Base-by-base conservation (phyloP, 2,329 filamentous ascomycete species). In the Phaeosphaeriaceae sp. region DNA sequence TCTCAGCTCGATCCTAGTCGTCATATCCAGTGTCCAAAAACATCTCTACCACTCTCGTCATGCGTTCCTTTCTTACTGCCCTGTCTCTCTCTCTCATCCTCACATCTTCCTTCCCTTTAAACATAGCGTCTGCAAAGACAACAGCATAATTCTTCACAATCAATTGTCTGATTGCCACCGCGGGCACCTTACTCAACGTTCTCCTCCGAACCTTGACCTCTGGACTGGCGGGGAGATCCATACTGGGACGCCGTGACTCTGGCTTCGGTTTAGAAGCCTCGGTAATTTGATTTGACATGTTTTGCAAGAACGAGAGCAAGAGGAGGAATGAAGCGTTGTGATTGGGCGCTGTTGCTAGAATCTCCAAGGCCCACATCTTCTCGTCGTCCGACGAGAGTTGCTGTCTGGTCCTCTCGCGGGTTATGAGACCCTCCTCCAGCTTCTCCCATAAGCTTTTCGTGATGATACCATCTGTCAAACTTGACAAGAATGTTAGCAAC, bases 291-390 rank as follows among this genome's bases (percentile, higher is more conserved):
- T 77, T 76, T 21, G 80, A 74, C 30, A 88, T 79, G 9, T 81
- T 79, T 17, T 80, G 79, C 9, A 97, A 79, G 74, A 92, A 92
- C 7, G 89, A 86, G 0, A 88, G 90, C 13, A 97, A 77, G 57
- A 97, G 92, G 2, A 96, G 89, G 65, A 97, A 96, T 0, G 89
- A 88, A 46, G 96, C 92, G 67, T 91, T 94, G 74, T 96, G 88
- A 41, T 87, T 87, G 0, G 91, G 68, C 1, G 66, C 89, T 0
- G 84, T 81, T 2, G 82, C 78, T 2, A 97, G 80, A 2, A 87
- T 81, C 58, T 97, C 92, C 4, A 96, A 83, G 1, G 94, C 75
- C 68, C 77, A 79, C 32, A 79, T 79, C 53, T 83, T 81, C 36
- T 81, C 77, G 37, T 87, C 84, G 47, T 87, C 84, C 8, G 76